Evolutionary conservation across 1,284 basidiomycete genomes (phyloP), one percentile per base, ranked within the genome.

Genomic region (Polyporus tsugae): DNA sequence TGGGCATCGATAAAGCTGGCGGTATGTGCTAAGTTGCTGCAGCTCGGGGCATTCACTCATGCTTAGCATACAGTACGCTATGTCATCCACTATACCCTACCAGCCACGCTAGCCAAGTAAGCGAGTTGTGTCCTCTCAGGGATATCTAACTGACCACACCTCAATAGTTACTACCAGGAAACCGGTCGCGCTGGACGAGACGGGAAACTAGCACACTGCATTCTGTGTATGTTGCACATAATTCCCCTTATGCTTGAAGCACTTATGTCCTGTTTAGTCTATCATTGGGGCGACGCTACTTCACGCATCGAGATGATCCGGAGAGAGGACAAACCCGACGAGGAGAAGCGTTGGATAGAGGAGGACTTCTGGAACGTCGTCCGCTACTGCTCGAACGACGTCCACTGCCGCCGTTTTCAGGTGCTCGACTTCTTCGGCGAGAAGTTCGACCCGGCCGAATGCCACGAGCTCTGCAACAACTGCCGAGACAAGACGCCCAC

Each of bases 1-100:
- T 99, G 97, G 97, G 97, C 19, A 97, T 99, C 69, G 96, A 99
- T 81, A 98, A 98, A 78, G 81, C 91, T 0, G 88, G 95, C 74
- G 89, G 89, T 90, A 75, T 66, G 84, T 68, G 19, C 0, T 6
- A 15, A 19, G 49, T 25, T n/a, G 7, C 6, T 53, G 22, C 9
- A 6, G 9, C 6, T n/a, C 15, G 42, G 2, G 10, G 6, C 22
- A 13, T 36, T 22, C 3, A 58, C 29, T 68, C 33, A 52, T 10
- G 36, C 2, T n/a, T 4, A 22, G 46, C 13, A 25, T 5, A 13
- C 46, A 91, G 94, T 93, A 9, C 89, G 91, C 69, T 93, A 87
- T 75, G 93, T 96, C 62, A 89, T 95, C 63, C 95, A 96, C 75
- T 87, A 91, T 68, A 85, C 87, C 13, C 71, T 94, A 22, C 93